Evolutionary conservation across 495 filamentous ascomycete genomes (phyloP), one percentile per base, ranked within the genome.

Genomic region (Tuber aestivum): DNA sequence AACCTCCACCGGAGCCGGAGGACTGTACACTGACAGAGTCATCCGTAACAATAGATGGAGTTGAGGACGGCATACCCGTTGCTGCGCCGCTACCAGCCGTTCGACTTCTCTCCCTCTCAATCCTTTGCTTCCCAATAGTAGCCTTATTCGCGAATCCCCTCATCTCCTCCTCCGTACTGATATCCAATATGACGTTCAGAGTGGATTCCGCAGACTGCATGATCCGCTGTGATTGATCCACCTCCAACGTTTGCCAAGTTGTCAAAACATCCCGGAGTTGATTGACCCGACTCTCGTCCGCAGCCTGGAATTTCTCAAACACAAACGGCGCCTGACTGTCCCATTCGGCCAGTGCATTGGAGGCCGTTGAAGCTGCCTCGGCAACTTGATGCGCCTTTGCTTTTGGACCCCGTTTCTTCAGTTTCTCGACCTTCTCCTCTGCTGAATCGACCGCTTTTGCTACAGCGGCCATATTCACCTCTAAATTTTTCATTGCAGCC

Each of bases 241-340:
- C 88, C 83, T 97, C 95, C 82, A 97, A 92, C 18, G 96, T 99
- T 83, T 95, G 90, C 76, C 93, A 90, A 79, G 97, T 95, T 2
- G 95, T 98, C 61, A 99, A 87, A 72, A 92, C 91, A 84, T 98
- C 95, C 69, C 95, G 92, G 72, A 99, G 87, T 83, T 97, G 92
- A 83, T 97, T 97, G 76, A 96, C 87, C 74, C 96, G 88, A 74
- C 87, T 90, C 85, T 99, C 96, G 76, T 99, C 96, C 27, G 94
- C 86, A 10, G 93, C 90, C 84, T 99, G 96, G 27, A 99, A 89
- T 75, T 92, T 93, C 84, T 98, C 96, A 82, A 96, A 98, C 74
- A 97, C 91, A 84, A 92, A 98, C 10, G 96, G 96, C 45, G 96
- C 93, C 83, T 97, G 93, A 14, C 95, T 96, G 45, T 97, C 92